Conservation (phyloP, 163 green algal species). For the Picocystis sp. region DNA sequence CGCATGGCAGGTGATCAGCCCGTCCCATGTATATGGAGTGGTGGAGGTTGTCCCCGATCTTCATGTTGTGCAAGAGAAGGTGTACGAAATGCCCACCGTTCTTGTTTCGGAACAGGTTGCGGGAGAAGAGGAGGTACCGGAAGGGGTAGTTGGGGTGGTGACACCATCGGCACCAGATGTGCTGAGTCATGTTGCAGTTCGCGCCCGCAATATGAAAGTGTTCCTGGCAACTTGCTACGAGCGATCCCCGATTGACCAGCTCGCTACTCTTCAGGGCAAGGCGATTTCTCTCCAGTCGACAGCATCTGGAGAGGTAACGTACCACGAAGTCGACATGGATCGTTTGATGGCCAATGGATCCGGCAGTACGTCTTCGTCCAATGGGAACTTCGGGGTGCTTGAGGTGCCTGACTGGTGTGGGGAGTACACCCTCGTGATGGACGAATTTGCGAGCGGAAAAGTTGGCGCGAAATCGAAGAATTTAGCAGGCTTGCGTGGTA, state of each 20-base stretch:
- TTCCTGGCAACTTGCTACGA: constrained; percentile 89
- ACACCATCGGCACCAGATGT: constrained; percentile 88
- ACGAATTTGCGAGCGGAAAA: constrained; percentile 58
- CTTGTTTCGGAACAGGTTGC: constrained; percentile 73
- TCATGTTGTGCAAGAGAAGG: constrained; percentile 72
- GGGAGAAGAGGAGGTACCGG: constrained; percentile 94
- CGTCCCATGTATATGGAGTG: constrained; percentile 39
- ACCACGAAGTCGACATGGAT: constrained; percentile 9
- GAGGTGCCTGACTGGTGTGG: constrained; percentile 49
- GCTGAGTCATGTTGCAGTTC: constrained; percentile 79
- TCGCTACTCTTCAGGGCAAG: constrained; percentile 10
- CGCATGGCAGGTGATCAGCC: constrained; percentile 89
- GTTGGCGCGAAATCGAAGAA: constrained; percentile 97
- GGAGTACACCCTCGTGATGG: constrained; percentile 68
- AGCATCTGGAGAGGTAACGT: constrained; percentile 26
- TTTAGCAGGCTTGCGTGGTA: constrained; percentile 63
- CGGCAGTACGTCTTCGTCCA: neutral
- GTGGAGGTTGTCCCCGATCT: constrained; percentile 62
- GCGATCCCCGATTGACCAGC: constrained; percentile 6
- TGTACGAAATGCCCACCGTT: constrained; percentile 70
- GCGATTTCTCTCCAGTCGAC: constrained; percentile 19
- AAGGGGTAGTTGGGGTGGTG: constrained; percentile 79
- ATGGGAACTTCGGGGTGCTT: constrained; percentile 5
- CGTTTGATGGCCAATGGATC: constrained; percentile 3
- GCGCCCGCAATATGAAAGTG: constrained; percentile 79